Base-by-base conservation (phyloP, 768 basidiomycete genomes). In the Crucibulum laeve region DNA sequence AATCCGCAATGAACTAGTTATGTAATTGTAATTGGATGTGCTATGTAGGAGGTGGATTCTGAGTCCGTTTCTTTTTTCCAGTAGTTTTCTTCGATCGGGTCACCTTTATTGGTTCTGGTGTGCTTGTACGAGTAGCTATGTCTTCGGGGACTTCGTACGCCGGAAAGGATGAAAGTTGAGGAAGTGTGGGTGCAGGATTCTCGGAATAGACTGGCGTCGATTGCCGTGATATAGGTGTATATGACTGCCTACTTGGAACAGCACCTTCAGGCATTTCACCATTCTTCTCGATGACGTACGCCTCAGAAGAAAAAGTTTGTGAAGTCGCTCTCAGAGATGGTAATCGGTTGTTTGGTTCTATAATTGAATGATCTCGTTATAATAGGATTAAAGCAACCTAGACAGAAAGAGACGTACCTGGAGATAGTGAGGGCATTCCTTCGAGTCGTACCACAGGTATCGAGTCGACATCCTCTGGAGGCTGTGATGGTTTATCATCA, bases 361-460 rank as follows among this genome's bases (percentile, higher is more conserved):
- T 24, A 4, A 39, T 47, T 28, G 26, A 28, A 44, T 21, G 5
- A 15, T 28, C 11, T 25, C 18, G 37, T 23, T 6, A 13, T 39
- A 32, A 43, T 39, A 30, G 13, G 44, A 33, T 24, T 15, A 7
- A 23, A 21, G 40, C 15, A 25, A 5, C n/a, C 10, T 26, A 19
- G n/a, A 34, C 36, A 33, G 34, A 25, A 42, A 30, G n/a, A 33
- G 24, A 48, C 56, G 5, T 26, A 65, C 65, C 56, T 38, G 58
- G 43, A n/a, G 48, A 54, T 23, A 77, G 61, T 32, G 82, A 64
- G 2, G 78, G 82, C 62, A 88, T 74, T 45, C 76, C 81, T 32
- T 95, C 89, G 36, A 98, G 64, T 47, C 71, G 78, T 23, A 97
- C 90, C 18, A 99, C 80, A 1, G 95, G 94, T 62, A 98, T 97